Evolutionary conservation across 306 rosid species (phyloP), one percentile per base, ranked within the genome.

Genomic region (Datisca glomerata): DNA sequence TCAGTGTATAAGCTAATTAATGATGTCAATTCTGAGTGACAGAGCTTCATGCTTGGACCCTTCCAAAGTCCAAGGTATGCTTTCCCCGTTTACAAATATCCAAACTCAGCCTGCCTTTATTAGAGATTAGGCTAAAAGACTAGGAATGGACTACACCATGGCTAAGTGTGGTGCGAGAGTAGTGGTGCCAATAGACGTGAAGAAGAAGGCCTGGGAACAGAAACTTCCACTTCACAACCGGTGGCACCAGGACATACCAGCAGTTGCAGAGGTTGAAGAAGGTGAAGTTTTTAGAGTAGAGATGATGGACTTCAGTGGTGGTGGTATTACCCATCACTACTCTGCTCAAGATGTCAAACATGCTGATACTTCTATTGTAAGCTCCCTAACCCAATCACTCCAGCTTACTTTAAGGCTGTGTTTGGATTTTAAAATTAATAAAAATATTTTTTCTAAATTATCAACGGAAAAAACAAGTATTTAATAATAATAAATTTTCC

Each of bases 291-390:
- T 81, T 51, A 75, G 81, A 59, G 50, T 81, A 46, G 91, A 81
- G 61, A 78, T 78, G 91, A 65, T 79, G 15, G 94, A 78, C 19
- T 81, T 93, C 78, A 78, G 86, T 1, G 86, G 78, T 24, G 81
- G 94, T 42, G 66, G 67, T 53, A 55, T 81, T 17, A 68, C 68
- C 51, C 75, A 58, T 46, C 66, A 86, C 36, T 59, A 66, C 54
- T 75, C 94, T 47, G 77, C 94, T 29, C 60, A 60, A 3, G 86
- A 75, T 56, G 21, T 86, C 43, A 81, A 86, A 62, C 49, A 44
- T 20, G 16, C 59, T 15, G 79, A 86, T 57, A 78, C 66, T 55
- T 68, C 92, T 4, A 20, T 59, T 43, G 92, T 86, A 69, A 81
- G 91, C 36, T 63, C 24, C 24, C 52, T 50, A 31, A n/a, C 22